These are phyloP conservation scores for Auricularia sp. DNA, from an alignment of 768 basidiomycete genomes.

Conservation along the genomic window DNA sequence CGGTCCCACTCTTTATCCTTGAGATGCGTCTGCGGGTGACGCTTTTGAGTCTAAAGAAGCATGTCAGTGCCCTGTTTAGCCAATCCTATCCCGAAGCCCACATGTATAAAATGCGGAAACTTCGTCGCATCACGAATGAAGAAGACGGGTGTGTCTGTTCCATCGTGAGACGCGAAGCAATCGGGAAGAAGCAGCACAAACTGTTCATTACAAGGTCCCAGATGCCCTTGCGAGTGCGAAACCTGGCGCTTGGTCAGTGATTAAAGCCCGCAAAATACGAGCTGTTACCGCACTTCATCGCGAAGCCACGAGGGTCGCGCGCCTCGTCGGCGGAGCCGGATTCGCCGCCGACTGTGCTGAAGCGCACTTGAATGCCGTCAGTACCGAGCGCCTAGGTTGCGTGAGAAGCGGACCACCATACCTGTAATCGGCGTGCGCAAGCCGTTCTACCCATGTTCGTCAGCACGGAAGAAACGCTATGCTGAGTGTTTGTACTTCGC, in stretches of 20 bases:
- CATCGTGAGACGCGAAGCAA: conserved; percentile 12
- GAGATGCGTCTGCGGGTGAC: conserved; percentile 42
- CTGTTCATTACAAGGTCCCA: conserved; percentile 28
- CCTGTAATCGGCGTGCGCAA: conserved; percentile 24
- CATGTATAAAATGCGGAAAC: conserved; percentile 39
- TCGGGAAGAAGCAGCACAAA: neutral
- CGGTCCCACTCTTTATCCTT: conserved; percentile 18
- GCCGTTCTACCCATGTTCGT: conserved; percentile 16
- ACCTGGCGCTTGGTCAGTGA: conserved; percentile 12
- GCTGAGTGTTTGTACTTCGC: conserved; percentile 21
- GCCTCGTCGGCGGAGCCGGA: conserved; percentile 39
- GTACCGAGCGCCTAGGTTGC: neutral
- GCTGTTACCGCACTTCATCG: conserved; percentile 29
- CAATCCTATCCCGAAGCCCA: neutral
- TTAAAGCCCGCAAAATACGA: neutral
- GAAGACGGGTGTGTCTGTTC: conserved; percentile 39
- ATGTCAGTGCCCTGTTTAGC: neutral
- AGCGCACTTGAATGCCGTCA: conserved; percentile 27
- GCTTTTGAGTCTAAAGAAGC: conserved; percentile 31
- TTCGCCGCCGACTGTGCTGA: conserved; percentile 48
- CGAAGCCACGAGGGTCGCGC: conserved; percentile 47
- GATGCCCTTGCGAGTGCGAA: conserved; percentile 30
- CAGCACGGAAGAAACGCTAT: conserved; percentile 11
- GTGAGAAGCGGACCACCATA: conserved; percentile 4
- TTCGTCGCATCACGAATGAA: conserved; percentile 37